Evolutionary conservation across 768 basidiomycete genomes (phyloP), one percentile per base, ranked within the genome.

Genomic region (Candolleomyces aberdarensis): DNA sequence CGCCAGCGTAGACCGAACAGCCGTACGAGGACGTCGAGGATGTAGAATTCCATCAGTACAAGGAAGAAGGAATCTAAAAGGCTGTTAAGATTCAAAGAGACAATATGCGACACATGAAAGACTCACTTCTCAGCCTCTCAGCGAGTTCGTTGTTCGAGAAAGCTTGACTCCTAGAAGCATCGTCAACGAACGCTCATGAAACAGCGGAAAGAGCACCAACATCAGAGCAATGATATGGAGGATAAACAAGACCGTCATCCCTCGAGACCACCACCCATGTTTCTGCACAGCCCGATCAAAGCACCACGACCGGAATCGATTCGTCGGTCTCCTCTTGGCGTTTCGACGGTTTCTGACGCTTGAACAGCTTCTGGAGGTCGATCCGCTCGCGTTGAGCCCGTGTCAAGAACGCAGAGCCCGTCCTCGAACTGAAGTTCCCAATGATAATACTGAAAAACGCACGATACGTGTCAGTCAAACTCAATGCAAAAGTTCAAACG

Each of bases 381-480:
- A 95, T 91, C 96, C 96, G 98, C 71, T 94, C 93, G 58, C 90
- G 80, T 66, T 98, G 96, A 15, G 94, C 81, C 59, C 87, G 82
- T 0, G 95, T 97, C 36, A 96, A 74, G 51, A 95, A 84, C 1
- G 95, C 94, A 4, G 86, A 84, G 15, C 96, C 96, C 2, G 94
- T 95, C 63, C 89, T 87, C 2, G 86, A 83, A 53, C 87, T 88
- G 75, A 97, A 97, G 72, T 96, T 96, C 50, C 88, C 89, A 69
- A 98, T 97, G 75, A 98, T 97, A 72, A 98, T 92, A 80, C 94
- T 96, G 61, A 14, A 61, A 59, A 62, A 51, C 63, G 52, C 26
- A 26, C 36, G 11, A 36, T 8, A 62, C 19, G 53, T n/a, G 32
- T 70, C n/a, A 69, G 66, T n/a, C 32, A 31, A 58, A 1, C 29